Conservation (phyloP, 441 rosid genomes). For the Aquilaria agallochum region DNA sequence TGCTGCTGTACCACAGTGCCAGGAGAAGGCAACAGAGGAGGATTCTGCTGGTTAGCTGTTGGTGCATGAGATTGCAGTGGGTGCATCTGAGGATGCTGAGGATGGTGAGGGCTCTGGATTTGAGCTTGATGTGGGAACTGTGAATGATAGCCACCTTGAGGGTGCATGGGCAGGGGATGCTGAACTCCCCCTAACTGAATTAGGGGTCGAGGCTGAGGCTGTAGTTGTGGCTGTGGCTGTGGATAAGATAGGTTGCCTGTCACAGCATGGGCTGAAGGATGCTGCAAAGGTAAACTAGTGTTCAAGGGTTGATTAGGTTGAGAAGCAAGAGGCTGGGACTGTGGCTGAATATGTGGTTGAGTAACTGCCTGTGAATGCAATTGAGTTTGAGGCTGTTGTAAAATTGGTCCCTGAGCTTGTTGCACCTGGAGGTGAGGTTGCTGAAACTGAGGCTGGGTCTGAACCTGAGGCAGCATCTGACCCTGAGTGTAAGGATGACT, state of each 20-base stretch:
- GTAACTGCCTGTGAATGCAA: slow-evolving; percentile 19
- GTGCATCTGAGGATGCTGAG: slow-evolving; percentile 38
- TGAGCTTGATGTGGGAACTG: slow-evolving; percentile 34
- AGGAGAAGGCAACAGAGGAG: slow-evolving; percentile 32
- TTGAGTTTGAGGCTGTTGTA: slow-evolving; percentile 30
- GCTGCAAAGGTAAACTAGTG: slow-evolving; percentile 31
- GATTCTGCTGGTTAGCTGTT: slow-evolving; percentile 35
- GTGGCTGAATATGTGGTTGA: slow-evolving; percentile 30
- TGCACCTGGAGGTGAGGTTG: slow-evolving; percentile 33
- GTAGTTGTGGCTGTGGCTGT: slow-evolving; percentile 37
- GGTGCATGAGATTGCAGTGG: slow-evolving; percentile 36
- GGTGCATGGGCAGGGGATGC: slow-evolving; percentile 27
- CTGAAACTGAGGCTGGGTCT: slow-evolving; percentile 45
- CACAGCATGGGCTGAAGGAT: slow-evolving; percentile 39
- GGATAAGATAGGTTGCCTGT: slow-evolving; percentile 57
- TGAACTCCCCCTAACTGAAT: slow-evolving; percentile 37
- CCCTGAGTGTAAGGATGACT: slow-evolving; percentile 21
- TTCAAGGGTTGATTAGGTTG: slow-evolving; percentile 34
- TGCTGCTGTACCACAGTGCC: slow-evolving; percentile 36
- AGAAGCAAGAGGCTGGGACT: slow-evolving; percentile 19
- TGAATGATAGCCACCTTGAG: slow-evolving; percentile 39
- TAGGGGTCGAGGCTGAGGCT: slow-evolving; percentile 40
- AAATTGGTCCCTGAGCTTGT: too few relatives aligned
- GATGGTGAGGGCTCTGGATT: slow-evolving; percentile 44
- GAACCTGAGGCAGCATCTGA: slow-evolving; percentile 37